Evolutionary conservation across 306 rosid species (phyloP), one percentile per base, ranked within the genome.

Genomic region (Cajanus cajan): DNA sequence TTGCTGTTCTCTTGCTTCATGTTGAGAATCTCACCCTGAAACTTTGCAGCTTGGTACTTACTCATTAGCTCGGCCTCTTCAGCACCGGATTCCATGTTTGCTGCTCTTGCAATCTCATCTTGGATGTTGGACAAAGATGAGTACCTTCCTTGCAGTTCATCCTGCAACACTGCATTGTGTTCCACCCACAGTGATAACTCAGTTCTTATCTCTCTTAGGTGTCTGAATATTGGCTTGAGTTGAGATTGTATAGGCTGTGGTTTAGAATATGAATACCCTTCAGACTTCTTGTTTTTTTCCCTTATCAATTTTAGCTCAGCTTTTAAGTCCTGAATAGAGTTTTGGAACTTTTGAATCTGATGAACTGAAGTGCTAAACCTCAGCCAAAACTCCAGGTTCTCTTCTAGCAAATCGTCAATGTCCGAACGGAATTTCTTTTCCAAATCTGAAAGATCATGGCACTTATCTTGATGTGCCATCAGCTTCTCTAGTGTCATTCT

Each of bases 171-270:
- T 24, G 91, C 85, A 57, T 82, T 93, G 59, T 93, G 99, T 78
- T 93, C 99, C 75, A 96, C 67, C 98, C 99, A 96, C 4, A 93
- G 90, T 5, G 94, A 81, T 76, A 96, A 16, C 74, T 96, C 98
- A 1, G 97, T 96, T 82, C 96, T 87, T 21, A 93, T 96, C 79
- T 96, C 99, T 81, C 94, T 86, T 68, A 96, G 21, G 88, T 96
- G 99, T 72, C 83, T 83, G 82, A 91, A 93, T 45, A 96, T 93
- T 0, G 99, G 93, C 78, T 87, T 78, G 4, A 80, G 85, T 43
- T 90, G 89, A 11, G 99, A 91, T 74, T 87, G 85, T 0, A 69
- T 8, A 33, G 85, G 24, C 7, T 73, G 88, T 2, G 76, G 78
- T 55, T 67, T 91, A 1, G 84, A 63, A 31, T 73, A 51, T 74